A percentile compares a stretch with the other conserved stretches of the same genome.
Evolutionary conservation across 1,284 basidiomycete species (phyloP).

Genomic region (Tilletia walkeri): DNA sequence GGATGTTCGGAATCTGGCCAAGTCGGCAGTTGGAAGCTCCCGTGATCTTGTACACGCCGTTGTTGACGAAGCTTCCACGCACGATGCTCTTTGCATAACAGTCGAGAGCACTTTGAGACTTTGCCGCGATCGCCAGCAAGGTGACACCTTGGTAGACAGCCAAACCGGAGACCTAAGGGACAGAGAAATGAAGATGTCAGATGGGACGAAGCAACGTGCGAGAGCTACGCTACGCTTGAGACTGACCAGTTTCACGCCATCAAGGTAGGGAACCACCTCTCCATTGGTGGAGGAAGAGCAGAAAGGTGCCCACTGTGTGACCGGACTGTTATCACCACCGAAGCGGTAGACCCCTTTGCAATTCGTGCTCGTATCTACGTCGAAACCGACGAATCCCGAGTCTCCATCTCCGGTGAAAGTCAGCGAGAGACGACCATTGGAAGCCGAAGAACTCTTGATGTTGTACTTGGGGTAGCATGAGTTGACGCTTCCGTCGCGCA

Average conservation of each 20-base stretch:
- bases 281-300: slow-evolving; percentile 6
- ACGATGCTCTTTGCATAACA: background rate
- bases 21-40: background rate
- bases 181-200: background rate
- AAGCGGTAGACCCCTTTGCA: background rate
- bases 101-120: background rate
- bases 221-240: background rate
- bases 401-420: background rate
- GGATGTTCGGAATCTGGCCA: background rate
- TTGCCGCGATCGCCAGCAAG: background rate
- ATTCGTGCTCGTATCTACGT: background rate
- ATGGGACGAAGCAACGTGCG: background rate
- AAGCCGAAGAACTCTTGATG: background rate
- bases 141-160: slow-evolving; percentile 3
- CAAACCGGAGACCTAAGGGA: background rate
- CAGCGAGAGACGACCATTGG: background rate
- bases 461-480: slow-evolving; percentile 9
- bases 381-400: slow-evolving; percentile 4
- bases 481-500: background rate
- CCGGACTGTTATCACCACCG: background rate
- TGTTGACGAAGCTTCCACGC: background rate
- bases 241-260: background rate
- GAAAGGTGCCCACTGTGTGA: slow-evolving; percentile 3
- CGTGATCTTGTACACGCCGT: background rate
- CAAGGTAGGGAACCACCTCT: background rate